A percentile compares a stretch with the other conserved stretches of the same genome.
phyloP scores from a whole-genome alignment of 2,329 filamentous ascomycete genomes.

The Ophiocordyceps camponoti-floridani region DNA sequence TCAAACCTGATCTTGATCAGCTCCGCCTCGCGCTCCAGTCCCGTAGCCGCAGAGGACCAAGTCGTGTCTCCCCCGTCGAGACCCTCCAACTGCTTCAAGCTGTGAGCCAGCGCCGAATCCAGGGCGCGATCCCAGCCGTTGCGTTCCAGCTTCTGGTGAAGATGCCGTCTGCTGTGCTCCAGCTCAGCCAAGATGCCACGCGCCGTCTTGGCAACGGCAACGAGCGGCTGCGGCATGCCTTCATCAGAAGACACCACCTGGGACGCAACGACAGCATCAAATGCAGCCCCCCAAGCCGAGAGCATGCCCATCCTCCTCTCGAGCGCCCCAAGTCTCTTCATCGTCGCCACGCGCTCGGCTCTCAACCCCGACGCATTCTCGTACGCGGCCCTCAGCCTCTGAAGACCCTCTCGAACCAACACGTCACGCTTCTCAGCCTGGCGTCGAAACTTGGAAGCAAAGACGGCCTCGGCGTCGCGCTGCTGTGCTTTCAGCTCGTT shows the following conservation, averaged over 20 bases:
- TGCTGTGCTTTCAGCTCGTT: slow-evolving; percentile 89
- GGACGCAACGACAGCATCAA: slow-evolving; percentile 59
- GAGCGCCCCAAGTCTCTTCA: slow-evolving; percentile 68
- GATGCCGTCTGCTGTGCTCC: slow-evolving; percentile 77
- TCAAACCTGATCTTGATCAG: slow-evolving; percentile 69
- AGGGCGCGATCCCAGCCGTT: slow-evolving; percentile 75
- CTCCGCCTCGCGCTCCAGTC: slow-evolving; percentile 66
- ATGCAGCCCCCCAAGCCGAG: slow-evolving; percentile 85
- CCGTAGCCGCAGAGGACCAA: slow-evolving; percentile 39
- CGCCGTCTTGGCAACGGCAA: slow-evolving; percentile 70
- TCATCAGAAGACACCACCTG: slow-evolving; percentile 13
- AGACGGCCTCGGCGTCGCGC: slow-evolving; percentile 67
- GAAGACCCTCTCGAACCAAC: slow-evolving; percentile 59
- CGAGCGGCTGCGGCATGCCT: slow-evolving; percentile 46
- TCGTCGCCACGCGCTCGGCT: slow-evolving; percentile 57
- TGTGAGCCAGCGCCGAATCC: slow-evolving; percentile 75
- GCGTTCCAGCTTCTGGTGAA: slow-evolving; percentile 67
- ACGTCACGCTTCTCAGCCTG: slow-evolving; percentile 70
- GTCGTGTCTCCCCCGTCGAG: slow-evolving; percentile 21
- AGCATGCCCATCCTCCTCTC: slow-evolving; percentile 73
- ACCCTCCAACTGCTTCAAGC: slow-evolving; percentile 61
- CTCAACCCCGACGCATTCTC: slow-evolving; percentile 64
- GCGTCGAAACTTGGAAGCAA: slow-evolving; percentile 80
- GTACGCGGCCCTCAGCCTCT: slow-evolving; percentile 66
- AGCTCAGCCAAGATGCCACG: slow-evolving; percentile 78